phyloP scores from a whole-genome alignment of 768 basidiomycete genomes.

The Suillus variegatus region DNA sequence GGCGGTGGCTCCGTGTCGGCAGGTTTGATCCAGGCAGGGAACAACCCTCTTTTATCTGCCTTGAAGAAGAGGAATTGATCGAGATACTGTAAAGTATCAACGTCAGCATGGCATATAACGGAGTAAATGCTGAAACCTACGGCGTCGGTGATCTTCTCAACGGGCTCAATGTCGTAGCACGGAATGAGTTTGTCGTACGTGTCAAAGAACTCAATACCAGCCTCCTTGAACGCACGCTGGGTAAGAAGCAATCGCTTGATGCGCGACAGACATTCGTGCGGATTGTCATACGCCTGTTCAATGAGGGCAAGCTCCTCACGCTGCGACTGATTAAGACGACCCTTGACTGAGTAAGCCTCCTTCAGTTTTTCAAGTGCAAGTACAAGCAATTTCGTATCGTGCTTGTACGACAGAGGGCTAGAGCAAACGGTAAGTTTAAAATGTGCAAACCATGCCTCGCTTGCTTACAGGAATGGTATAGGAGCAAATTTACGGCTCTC shows the following conservation, averaged over 20 bases:
- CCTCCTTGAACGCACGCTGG: slow-evolving; percentile 97
- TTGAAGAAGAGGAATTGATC: slow-evolving; percentile 99
- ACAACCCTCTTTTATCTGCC: slow-evolving; percentile 95
- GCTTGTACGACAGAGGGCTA: slow-evolving; percentile 96
- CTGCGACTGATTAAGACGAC: slow-evolving; percentile 96
- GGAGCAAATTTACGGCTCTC: slow-evolving; percentile 98
- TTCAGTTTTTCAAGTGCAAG: slow-evolving; percentile 97
- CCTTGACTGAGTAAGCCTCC: slow-evolving; percentile 98
- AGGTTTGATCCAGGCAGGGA: slow-evolving; percentile 99
- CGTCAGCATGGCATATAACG: slow-evolving; percentile 17
- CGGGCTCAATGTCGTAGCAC: slow-evolving; percentile 98
- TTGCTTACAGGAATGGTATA: slow-evolving; percentile 91
- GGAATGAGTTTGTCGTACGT: slow-evolving; percentile 98
- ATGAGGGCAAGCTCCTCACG: slow-evolving; percentile 97
- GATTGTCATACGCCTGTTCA: slow-evolving; percentile 99
- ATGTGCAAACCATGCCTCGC: slow-evolving; percentile 1
- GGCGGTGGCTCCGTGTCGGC: slow-evolving; percentile 97
- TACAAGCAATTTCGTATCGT: slow-evolving; percentile 97
- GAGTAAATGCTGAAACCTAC: slow-evolving; percentile 41
- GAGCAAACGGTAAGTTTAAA: slow-evolving; percentile 8
- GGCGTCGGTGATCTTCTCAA: slow-evolving; percentile 99
- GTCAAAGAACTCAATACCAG: slow-evolving; percentile 96
- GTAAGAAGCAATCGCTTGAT: slow-evolving; percentile 97
- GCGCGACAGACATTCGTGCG: slow-evolving; percentile 96
- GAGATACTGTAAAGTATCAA: slow-evolving; percentile 63